Evolutionary conservation across 148 eudicot genomes (phyloP).

Genomic region (Diospyros kaki): DNA sequence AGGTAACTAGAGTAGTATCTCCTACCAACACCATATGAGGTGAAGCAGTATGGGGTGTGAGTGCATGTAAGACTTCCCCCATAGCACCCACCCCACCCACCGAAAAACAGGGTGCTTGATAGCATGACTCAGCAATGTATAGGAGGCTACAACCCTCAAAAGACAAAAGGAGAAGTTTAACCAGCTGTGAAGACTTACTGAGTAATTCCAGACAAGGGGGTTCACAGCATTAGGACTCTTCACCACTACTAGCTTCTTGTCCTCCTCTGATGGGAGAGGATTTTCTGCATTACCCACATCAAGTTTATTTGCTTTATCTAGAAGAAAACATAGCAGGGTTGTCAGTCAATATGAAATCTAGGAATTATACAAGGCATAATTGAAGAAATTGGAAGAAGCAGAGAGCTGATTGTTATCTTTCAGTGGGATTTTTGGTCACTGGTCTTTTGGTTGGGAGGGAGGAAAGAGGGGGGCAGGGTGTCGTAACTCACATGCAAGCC

Average conservation of each 20-base stretch:
- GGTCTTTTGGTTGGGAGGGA: background rate
- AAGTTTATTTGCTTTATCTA: constrained; percentile 71
- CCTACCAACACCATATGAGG: background rate
- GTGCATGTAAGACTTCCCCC: too few relatives aligned
- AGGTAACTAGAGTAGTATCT: background rate
- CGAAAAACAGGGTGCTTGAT: background rate
- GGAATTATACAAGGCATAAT: background rate
- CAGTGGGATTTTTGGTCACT: background rate
- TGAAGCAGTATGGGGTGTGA: too few relatives aligned
- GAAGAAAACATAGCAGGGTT: constrained; percentile 6
- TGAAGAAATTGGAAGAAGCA: background rate
- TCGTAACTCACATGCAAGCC: constrained; percentile 81
- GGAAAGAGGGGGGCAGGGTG: background rate
- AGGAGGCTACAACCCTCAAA: background rate
- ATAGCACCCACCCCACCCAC: background rate
- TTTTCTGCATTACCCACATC: constrained; percentile 70
- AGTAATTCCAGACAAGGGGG: constrained; percentile 88
- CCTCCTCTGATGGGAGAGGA: constrained; percentile 76
- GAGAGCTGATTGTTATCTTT: background rate
- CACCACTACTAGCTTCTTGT: constrained; percentile 83
- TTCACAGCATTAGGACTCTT: constrained; percentile 94
- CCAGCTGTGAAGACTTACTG: constrained; percentile 42
- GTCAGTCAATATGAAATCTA: background rate
- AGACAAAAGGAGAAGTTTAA: background rate
- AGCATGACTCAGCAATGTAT: background rate